phyloP scores from a whole-genome alignment of 331 rosid genomes.

The Arachis monticola region DNA sequence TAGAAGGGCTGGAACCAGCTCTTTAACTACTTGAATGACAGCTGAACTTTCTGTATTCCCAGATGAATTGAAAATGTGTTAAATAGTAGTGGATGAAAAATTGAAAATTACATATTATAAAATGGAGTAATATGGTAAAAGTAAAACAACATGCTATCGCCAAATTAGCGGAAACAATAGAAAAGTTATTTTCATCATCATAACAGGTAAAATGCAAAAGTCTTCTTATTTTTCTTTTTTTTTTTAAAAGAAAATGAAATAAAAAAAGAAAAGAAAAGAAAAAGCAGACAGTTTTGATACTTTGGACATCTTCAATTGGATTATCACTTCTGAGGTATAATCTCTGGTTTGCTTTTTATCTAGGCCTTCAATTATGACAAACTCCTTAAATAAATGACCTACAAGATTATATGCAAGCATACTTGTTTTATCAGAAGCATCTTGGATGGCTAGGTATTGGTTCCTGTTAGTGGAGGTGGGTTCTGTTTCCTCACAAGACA shows the following conservation, averaged over 20 bases:
- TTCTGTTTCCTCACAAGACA: conserved; percentile 37
- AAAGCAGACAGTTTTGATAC: conserved; percentile 44
- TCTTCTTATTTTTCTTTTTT: neutral
- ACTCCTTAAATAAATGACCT: conserved; percentile 63
- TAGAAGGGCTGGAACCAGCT: conserved; percentile 67
- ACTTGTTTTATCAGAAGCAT: conserved; percentile 77
- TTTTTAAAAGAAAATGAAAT: too few species aligned
- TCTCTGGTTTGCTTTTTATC: conserved; percentile 40
- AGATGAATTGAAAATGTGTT: conserved; percentile 16
- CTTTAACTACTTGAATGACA: conserved; percentile 50
- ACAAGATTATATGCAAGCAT: conserved; percentile 66
- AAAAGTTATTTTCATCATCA: neutral
- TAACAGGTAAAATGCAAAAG: conserved; percentile 30
- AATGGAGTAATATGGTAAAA: neutral
- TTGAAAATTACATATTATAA: conserved; percentile 14
- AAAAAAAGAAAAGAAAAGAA: too few species aligned
- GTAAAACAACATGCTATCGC: neutral
- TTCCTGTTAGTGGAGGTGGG: conserved; percentile 43
- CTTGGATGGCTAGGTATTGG: conserved; percentile 69
- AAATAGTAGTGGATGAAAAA: neutral
- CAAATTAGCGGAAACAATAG: neutral
- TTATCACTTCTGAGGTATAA: conserved; percentile 48
- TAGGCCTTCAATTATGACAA: conserved; percentile 53
- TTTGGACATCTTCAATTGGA: conserved; percentile 52
- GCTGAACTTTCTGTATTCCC: conserved; percentile 34